phyloP scores from a whole-genome alignment of 768 basidiomycete genomes.

The Dioszegia aurantiaca region DNA sequence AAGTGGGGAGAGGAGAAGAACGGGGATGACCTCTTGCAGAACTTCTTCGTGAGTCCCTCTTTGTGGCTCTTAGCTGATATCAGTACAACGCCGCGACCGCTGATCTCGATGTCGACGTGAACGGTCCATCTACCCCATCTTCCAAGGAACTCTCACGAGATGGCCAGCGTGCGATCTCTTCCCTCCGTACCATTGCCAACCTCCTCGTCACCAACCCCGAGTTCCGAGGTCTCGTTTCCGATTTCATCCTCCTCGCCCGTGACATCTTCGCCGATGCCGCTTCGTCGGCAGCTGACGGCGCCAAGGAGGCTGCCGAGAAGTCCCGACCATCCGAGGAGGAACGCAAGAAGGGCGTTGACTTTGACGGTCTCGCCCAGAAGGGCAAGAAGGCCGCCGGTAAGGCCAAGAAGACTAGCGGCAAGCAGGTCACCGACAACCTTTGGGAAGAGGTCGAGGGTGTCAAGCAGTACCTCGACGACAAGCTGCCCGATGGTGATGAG shows the following conservation, averaged over 20 bases:
- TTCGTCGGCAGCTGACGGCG: slow-evolving; percentile 50
- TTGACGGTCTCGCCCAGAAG: slow-evolving; percentile 42
- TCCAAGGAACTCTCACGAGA: slow-evolving; percentile 45
- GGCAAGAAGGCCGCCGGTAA: slow-evolving; percentile 50
- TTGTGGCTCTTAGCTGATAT: neutral
- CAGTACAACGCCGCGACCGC: slow-evolving; percentile 49
- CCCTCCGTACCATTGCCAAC: slow-evolving; percentile 50
- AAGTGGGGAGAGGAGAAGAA: slow-evolving; percentile 54
- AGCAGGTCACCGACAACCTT: slow-evolving; percentile 45
- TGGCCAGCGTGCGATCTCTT: slow-evolving; percentile 45
- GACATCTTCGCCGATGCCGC: slow-evolving; percentile 54
- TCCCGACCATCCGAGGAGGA: slow-evolving; percentile 45
- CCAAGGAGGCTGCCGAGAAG: slow-evolving; percentile 48
- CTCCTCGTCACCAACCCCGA: slow-evolving; percentile 51
- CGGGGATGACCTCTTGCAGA: slow-evolving; percentile 49
- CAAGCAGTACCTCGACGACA: slow-evolving; percentile 53
- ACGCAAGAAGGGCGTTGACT: slow-evolving; percentile 50
- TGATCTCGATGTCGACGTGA: slow-evolving; percentile 49
- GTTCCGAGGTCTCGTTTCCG: slow-evolving; percentile 52
- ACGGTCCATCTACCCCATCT: slow-evolving; percentile 21
- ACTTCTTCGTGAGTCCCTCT: slow-evolving; percentile 43
- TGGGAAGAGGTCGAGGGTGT: slow-evolving; percentile 41
- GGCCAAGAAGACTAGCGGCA: slow-evolving; percentile 39
- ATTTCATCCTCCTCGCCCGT: slow-evolving; percentile 50
- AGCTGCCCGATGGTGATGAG: slow-evolving; percentile 52